Base-by-base conservation (phyloP, 2,329 filamentous ascomycete species). In the Rhytidhysteron rufulum region DNA sequence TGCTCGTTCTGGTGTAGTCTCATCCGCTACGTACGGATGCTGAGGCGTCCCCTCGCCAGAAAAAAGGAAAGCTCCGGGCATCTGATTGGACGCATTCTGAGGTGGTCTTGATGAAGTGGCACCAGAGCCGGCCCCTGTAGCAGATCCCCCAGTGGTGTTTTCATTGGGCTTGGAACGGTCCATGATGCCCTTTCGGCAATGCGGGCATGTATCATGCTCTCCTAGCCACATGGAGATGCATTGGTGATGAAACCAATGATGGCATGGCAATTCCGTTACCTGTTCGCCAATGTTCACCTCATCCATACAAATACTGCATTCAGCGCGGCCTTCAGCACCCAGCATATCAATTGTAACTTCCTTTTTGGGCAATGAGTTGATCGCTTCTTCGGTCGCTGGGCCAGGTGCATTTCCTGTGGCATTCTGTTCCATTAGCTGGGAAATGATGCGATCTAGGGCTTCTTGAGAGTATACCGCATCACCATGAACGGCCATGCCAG, bases 271-370 rank as follows among this genome's bases (percentile, higher is more conserved):
- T 33, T 83, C 77, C 0, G 86, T 79, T 4, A 91, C 87, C 58
- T 86, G 81, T 21, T 86, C 82, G 9, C 82, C 85, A 25, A 86
- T 58, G 19, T 79, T 75, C 46, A 94, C 83, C 20, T 86, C 79
- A 40, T 96, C 89, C 72, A 97, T 95, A 66, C 93, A 98, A 43
- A 98, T 95, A 25, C 87, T 90, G 63, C 93, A 98, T 58, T 96
- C 90, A 1, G 78, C 79, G 37, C 72, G 76, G 31, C 82, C 84
- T 42, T 85, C 86, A 4, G 70, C 66, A 5, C 77, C 78, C 39
- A 94, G 71, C 77, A 94, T 83, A 31, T 83, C 76, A 42, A 77
- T 70, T 37, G 87, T 79, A 2, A 93, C 72, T 31, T 78, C 78
- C 50, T 83, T 85, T 52, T 83, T 85, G 7, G 87, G 80, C 4